Percentiles rank a stretch among this genome's conserved stretches.
Evolutionary conservation across 768 basidiomycete genomes (phyloP).

Genomic region (Podaxis mareebaensis): DNA sequence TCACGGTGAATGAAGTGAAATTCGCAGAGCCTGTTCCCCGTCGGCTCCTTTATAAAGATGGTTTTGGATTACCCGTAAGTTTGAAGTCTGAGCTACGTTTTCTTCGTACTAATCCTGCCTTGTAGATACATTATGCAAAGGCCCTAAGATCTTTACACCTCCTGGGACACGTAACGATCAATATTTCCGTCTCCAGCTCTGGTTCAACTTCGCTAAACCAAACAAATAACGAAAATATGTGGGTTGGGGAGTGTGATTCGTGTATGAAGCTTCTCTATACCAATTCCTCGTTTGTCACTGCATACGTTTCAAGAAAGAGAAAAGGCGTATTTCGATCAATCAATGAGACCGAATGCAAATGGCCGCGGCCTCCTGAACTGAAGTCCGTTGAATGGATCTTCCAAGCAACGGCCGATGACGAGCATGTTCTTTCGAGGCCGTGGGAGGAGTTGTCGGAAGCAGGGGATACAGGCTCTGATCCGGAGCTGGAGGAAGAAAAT

Average conservation of each 20-base stretch:
- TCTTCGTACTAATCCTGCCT: background rate
- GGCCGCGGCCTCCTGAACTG: background rate
- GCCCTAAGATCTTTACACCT: background rate
- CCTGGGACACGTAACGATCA: conserved; percentile 5
- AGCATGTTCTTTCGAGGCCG: background rate
- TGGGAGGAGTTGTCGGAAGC: background rate
- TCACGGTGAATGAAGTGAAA: background rate
- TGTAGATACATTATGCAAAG: conserved; percentile 12
- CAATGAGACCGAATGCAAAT: background rate
- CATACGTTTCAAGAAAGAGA: background rate
- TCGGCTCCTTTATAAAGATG: conserved; percentile 4
- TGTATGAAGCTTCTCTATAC: conserved; percentile 5
- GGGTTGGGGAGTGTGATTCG: conserved; percentile 14
- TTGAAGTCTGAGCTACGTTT: background rate
- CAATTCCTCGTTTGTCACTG: background rate
- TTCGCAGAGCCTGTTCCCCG: background rate
- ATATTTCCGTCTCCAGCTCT: background rate
- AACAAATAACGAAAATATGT: background rate
- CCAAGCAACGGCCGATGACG: background rate
- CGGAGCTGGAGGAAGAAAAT: background rate
- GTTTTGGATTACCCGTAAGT: conserved; percentile 8
- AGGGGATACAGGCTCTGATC: background rate
- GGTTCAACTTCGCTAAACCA: background rate
- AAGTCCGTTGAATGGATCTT: conserved; percentile 2
- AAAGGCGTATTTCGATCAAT: background rate